A percentile compares a stretch with the other conserved stretches of the same genome.
These are phyloP conservation scores for Diaporthe caulivora DNA, from an alignment of 2,329 filamentous ascomycete species.

Conservation along the genomic window DNA sequence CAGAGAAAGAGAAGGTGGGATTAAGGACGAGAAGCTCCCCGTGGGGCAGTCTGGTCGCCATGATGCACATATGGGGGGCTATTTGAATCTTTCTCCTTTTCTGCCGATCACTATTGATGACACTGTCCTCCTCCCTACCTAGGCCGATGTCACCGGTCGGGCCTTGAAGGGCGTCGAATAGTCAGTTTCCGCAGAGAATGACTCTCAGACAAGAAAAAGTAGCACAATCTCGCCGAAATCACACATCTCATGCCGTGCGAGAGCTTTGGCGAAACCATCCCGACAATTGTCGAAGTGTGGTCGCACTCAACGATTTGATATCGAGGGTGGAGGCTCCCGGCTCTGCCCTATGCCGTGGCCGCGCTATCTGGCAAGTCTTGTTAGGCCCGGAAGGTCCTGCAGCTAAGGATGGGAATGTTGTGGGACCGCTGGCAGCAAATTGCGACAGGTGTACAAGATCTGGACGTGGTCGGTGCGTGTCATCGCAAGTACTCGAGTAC, in stretches of 20 bases:
- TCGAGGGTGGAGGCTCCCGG: constrained; percentile 5
- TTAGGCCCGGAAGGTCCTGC: constrained; percentile 17
- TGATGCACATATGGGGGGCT: constrained; percentile 22
- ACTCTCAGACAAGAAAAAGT: constrained; percentile 29
- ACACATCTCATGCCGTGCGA: background rate
- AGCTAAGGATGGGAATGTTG: background rate
- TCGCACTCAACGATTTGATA: constrained; percentile 30
- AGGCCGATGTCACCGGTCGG: background rate
- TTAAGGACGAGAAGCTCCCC: constrained; percentile 19
- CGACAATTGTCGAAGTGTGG: constrained; percentile 5
- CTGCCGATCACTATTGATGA: constrained; percentile 24
- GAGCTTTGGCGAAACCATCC: background rate
- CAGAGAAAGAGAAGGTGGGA: background rate
- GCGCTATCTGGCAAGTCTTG: constrained; percentile 14
- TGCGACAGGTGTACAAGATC: background rate
- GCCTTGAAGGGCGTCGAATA: constrained; percentile 24
- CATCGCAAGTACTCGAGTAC: background rate
- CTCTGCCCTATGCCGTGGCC: constrained; percentile 18
- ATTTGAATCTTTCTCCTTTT: constrained; percentile 31
- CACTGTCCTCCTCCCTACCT: constrained; percentile 29
- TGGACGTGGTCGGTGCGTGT: background rate
- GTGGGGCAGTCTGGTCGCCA: constrained; percentile 25
- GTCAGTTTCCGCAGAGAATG: constrained; percentile 11
- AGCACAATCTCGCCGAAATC: constrained; percentile 18
- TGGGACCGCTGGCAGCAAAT: constrained; percentile 8